Evolutionary conservation across 2,329 filamentous ascomycete species (phyloP), one percentile per base, ranked within the genome.

Genomic region (Paracorniculantispora psalliotae): DNA sequence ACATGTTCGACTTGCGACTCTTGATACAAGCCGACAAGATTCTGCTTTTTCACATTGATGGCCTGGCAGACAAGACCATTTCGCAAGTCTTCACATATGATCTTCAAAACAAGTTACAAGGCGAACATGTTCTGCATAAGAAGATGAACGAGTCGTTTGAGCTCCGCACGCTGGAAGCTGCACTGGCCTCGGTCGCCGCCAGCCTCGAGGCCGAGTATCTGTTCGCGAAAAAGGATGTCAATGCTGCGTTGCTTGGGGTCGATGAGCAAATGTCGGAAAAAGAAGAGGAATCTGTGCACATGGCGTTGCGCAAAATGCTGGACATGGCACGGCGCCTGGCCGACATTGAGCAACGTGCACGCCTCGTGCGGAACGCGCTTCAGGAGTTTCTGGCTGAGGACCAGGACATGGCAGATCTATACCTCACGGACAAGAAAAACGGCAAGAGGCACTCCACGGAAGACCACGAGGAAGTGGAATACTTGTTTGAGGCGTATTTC

Each of bases 401-500:
- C 44, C 67, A 69, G 48, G 72, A 74, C 59, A 68, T 74, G 63
- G 72, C 70, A 3, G 65, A 62, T 17, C 71, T 74, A 70, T 71
- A 73, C 59, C 64, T 74, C 17, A 66, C 67, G 1, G 72, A 74
- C 60, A 67, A 64, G 12, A 56, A 52, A 23, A 62, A 64, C 0
- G 72, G 71, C 8, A 64, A 62, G 7, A 66, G 66, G 4, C 72
- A 72, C 61, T 59, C 52, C 0, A 57, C 64, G 8, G 60, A 65
- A 3, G 70, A 74, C 48, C 71, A 74, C 39, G 70, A 71, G 57
- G 68, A 71, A 49, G 71, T 71, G 30, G 72, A 74, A 63, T 73
- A 73, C 57, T 61, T 74, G 46, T 63, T 73, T 2, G 71, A 74
- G 47, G 70, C 71, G 15, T 73, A 73, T 61, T 71, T 68, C 58